Conservation (phyloP, 169 alveolate species). For the Eimeria necatrix region DNA sequence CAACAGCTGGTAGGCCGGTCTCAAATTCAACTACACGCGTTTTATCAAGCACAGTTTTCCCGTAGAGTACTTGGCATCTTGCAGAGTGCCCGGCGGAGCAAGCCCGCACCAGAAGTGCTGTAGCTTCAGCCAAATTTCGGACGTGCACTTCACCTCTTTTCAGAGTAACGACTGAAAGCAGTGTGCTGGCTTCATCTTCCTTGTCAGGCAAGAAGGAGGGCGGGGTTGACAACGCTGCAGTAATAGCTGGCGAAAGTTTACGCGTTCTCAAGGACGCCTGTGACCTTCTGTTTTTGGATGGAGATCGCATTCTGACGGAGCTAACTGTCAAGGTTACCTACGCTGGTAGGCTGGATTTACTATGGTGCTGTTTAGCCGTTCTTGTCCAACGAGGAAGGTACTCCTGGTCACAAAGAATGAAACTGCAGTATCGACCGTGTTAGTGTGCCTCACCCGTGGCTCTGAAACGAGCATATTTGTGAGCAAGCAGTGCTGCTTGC, state of each 20-base stretch:
- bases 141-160: neutral
- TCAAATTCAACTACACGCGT: neutral
- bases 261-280: conserved; percentile 88
- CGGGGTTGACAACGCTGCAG: conserved; percentile 94
- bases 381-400: neutral
- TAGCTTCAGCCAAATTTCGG: no score
- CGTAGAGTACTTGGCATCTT: neutral
- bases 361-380: neutral
- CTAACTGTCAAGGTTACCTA: conserved; percentile 89
- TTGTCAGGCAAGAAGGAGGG: conserved; percentile 88
- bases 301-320: conserved; percentile 86
- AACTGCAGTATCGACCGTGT: neutral
- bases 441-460: no score
- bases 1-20: conserved; percentile 84
- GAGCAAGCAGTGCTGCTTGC: no score
- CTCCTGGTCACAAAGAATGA: neutral
- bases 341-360: conserved; percentile 82
- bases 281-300: conserved; percentile 89
- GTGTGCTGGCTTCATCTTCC: neutral
- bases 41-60: neutral
- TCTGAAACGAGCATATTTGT: no score
- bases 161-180: neutral
- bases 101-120: no score
- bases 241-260: conserved; percentile 85
- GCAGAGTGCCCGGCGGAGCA: neutral